Evolutionary conservation across 2,329 filamentous ascomycete genomes (phyloP), one percentile per base, ranked within the genome.

Genomic region (Colletotrichum tamarilloi): DNA sequence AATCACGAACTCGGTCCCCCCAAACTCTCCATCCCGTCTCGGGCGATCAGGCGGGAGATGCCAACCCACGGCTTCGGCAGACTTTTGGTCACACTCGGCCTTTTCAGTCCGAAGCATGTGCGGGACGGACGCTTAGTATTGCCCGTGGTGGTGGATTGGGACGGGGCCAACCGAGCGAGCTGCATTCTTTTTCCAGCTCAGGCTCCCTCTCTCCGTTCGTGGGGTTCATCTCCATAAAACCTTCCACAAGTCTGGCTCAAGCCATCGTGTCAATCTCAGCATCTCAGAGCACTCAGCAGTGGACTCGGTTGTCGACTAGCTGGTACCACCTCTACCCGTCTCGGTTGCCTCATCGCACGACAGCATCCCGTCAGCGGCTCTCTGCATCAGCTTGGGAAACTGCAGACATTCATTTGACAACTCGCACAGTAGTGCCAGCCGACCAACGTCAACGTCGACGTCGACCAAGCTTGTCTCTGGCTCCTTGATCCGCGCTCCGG

Each of bases 371-470:
- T 24, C 49, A 26, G 35, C 26, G 60, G 56, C 71, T 56, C 28
- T 42, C 30, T 52, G 59, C 70, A 26, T 56, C 32, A 52, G 32
- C 16, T 38, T 30, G 28, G 42, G 67, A 66, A 60, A 66, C 60
- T 8, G 46, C 60, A 71, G 67, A 58, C 32, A 46, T 62, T 66
- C 22, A 46, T 62, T 66, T 71, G 60, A 66, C 71, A 73, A 56
- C 62, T 71, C 71, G 67, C 35, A 71, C 60, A 59, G 55, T 32
- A 53, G 24, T 11, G 22, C 12, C 46, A 35, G 11, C 70, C 53
- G 22, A 28, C 58, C 65, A 32, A 11, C 30, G 30, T 32, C 32
- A 26, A 42, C 65, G 38, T 58, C 55, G 28, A 46, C 69, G 52
- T 62, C 60, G 28, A 46, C 52, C 35, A 19, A 19, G 66, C 52